Base-by-base conservation (phyloP, 345 rosid genomes). In the Orychophragmus violaceus region DNA sequence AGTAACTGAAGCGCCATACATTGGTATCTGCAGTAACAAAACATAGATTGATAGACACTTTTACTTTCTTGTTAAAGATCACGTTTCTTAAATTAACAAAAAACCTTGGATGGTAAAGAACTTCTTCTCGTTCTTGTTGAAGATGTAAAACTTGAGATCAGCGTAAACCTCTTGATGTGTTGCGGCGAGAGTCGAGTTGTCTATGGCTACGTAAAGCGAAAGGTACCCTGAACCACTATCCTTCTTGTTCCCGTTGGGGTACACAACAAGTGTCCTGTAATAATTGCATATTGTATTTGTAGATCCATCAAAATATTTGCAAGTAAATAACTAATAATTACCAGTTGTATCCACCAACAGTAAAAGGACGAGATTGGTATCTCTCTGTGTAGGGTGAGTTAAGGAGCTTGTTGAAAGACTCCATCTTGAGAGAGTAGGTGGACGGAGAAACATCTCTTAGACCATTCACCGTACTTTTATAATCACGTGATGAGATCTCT, bases 31-130 rank as follows among this genome's bases (percentile, higher is more conserved):
- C 32, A 25, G 33, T 49, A 22, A 51, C 33, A 46, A 6, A 5
- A 42, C 48, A 42, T 42, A 16, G 21, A n/a, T 37, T 37, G 17
- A 14, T 37, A 37, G n/a, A n/a, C n/a, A n/a, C n/a, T n/a, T 35
- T 35, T 35, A 10, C 39, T 35, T 35, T 35, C 39, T 35, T 39
- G 45, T 14, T 39, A 39, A 10, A 16, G 4, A 10, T 48, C n/a
- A 8, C 19, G 30, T 19, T 9, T 29, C 18, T 30, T 29, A 12
- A 66, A 0, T 16, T 45, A 17, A 13, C n/a, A n/a, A 27, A 27
- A 29, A 52, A 72, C 61, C 66, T 72, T 64, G 71, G 12, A 72
- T 28, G n/a, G 66, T 72, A 13, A 72, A 58, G 61, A 64, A 64
- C 35, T 64, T 72, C 22, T 4, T 57, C 48, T 58, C 76, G 6